Base-by-base conservation (phyloP, 352 stramenopile species). In the Chrysophaeum taylorii region DNA sequence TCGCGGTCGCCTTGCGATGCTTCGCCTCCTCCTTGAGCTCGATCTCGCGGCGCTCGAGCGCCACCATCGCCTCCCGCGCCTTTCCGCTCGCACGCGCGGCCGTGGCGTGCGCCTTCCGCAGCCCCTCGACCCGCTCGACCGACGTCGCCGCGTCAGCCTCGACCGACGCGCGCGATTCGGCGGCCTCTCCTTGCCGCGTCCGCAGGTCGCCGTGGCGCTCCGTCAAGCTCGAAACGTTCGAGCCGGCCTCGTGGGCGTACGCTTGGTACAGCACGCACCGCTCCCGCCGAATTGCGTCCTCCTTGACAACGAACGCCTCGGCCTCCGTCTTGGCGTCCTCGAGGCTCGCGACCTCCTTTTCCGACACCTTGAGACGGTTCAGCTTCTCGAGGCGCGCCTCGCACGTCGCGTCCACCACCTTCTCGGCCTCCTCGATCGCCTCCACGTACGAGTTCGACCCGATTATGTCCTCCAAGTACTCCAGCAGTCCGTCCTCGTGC, bases 381-480 rank as follows among this genome's bases (percentile, higher is more conserved):
- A 98, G 84, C 71, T 97, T 97, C 64, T 97, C 91, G 70, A 84
- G 85, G 31, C 93, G 83, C 18, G 23, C 57, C 4, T 66, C 57
- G 57, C 57, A 66, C 12, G 14, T 39, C 36, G 85, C 81, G 67
- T 99, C 96, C 0, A 99, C 89, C 57, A 92, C 84, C 73, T 94
- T 89, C 68, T 88, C 89, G 60, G 90, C 91, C 54, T 88, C 78
- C 68, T 97, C 93, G 0, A 95, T 98, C 18, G 88, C 85, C 61
- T 96, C 91, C 0, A 99, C 90, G 73, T 96, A 98, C 62, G 96
- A 92, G 75, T 98, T 98, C 21, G 84, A 96, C 70, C 96, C 96
- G 72, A 99, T 99, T 50, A 99, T 99, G 75, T 99, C 96, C 76
- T 99, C 96, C 9, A 99, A 78, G 78, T 99, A 99, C 80, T 99